A percentile compares a stretch with the other conserved stretches of the same genome.
Conservation (phyloP, 1,284 basidiomycete species). For the Psilocybe mexicana region DNA sequence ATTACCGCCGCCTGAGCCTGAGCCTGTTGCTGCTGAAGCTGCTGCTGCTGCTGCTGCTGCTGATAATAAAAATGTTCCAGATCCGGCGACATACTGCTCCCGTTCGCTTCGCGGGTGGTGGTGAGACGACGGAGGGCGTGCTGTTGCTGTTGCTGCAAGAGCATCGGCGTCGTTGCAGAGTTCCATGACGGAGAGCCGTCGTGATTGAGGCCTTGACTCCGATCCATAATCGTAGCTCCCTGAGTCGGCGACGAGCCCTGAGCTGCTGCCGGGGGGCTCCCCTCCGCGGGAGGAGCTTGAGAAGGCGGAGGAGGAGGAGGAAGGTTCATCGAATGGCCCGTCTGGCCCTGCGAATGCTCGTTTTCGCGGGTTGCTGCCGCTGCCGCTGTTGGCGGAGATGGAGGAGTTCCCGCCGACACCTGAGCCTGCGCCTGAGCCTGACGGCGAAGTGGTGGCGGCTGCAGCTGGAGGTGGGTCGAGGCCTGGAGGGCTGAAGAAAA, state of each 20-base stretch:
- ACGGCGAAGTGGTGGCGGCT: constrained; percentile 9
- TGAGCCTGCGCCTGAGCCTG: background rate
- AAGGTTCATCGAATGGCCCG: constrained; percentile 36
- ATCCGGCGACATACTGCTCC: constrained; percentile 22
- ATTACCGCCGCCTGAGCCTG: background rate
- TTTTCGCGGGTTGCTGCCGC: constrained; percentile 51
- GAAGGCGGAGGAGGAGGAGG: too few species aligned
- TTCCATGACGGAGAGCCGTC: constrained; percentile 80
- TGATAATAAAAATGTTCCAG: constrained; percentile 30
- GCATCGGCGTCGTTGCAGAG: constrained; percentile 69
- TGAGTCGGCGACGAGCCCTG: constrained; percentile 10
- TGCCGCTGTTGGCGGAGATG: background rate
- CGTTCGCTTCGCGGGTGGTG: background rate
- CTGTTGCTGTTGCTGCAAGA: constrained; percentile 1
- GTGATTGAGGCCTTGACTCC: constrained; percentile 72
- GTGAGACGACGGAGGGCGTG: constrained; percentile 7
- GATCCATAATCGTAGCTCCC: constrained; percentile 57
- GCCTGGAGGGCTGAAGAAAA: constrained; percentile 78
- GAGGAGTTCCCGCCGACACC: too few species aligned
- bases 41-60: constrained; percentile 20
- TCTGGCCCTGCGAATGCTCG: constrained; percentile 62
- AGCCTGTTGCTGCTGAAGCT: constrained; percentile 5
- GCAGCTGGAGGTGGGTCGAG: constrained; percentile 33
- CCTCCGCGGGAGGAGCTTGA: constrained; percentile 6
- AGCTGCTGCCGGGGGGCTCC: constrained; percentile 12